Conservation (phyloP, 176 grass and related monocot genomes). For the Juncus inflexus region DNA sequence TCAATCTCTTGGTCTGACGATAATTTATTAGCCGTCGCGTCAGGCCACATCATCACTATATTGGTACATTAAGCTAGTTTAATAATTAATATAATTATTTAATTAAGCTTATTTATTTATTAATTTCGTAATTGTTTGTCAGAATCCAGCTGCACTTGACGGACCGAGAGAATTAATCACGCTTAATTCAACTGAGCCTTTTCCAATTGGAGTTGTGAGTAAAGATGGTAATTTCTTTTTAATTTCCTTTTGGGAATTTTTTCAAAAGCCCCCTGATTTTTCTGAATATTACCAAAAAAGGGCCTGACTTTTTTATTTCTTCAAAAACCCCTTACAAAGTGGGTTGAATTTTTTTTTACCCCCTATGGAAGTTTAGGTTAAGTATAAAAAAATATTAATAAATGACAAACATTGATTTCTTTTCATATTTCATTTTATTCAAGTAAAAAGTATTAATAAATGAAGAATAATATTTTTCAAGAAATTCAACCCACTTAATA, state of each 20-base stretch:
- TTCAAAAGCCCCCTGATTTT: too few species aligned
- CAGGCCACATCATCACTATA: conserved; percentile 68
- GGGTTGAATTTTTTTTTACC: too few species aligned
- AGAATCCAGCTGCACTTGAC: conserved; percentile 59
- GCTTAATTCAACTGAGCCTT: conserved; percentile 44
- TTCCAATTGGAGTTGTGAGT: conserved; percentile 55
- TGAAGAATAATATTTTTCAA: too few species aligned
- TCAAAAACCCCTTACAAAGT: too few species aligned
- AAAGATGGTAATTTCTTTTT: conserved; percentile 57
- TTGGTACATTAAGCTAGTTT: conserved; percentile 39
- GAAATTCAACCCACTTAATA: too few species aligned
- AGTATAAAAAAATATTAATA: too few species aligned
- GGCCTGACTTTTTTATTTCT: not conserved
- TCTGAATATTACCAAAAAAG: too few species aligned
- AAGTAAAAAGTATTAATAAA: too few species aligned
- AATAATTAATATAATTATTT: not conserved
- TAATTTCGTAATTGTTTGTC: not conserved
- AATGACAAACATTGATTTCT: too few species aligned
- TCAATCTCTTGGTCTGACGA: conserved; percentile 73
- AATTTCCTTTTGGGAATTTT: not conserved
- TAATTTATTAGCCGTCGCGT: conserved; percentile 80
- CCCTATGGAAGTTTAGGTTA: too few species aligned
- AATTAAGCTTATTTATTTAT: not conserved
- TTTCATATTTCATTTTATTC: too few species aligned
- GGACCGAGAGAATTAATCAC: conserved; percentile 60